These are phyloP conservation scores for Tulasnella sp. DNA, from an alignment of 768 basidiomycete species.

Conservation along the genomic window DNA sequence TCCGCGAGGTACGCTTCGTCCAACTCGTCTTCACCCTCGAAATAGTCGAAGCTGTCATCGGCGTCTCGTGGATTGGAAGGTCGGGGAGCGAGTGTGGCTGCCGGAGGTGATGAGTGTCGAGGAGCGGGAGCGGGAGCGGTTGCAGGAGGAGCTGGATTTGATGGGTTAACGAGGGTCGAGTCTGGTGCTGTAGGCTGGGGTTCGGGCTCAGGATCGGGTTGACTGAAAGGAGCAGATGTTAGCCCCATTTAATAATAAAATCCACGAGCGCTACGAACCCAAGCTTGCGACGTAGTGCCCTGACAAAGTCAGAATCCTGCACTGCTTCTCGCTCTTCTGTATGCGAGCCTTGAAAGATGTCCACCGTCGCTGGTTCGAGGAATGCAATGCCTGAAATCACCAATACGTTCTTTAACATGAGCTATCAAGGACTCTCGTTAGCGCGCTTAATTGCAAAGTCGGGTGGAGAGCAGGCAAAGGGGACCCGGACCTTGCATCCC, in stretches of 20 bases:
- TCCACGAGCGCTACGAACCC: constrained; percentile 41
- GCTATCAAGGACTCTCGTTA: constrained; percentile 33
- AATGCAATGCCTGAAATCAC: constrained; percentile 66
- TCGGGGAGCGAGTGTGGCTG: not conserved
- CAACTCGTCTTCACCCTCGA: constrained; percentile 16
- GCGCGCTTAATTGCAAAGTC: not conserved
- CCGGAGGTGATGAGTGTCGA: not conserved
- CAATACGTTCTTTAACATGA: constrained; percentile 59
- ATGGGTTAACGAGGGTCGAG: not conserved
- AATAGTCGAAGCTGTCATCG: constrained; percentile 21
- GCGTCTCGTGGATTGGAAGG: not conserved
- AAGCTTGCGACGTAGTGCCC: constrained; percentile 52
- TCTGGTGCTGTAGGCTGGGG: not conserved
- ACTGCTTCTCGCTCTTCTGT: constrained; percentile 57
- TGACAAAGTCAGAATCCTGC: constrained; percentile 53
- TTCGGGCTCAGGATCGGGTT: constrained; percentile 7
- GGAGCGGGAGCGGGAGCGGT: not conserved
- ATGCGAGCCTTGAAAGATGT: constrained; percentile 40
- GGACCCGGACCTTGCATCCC: constrained; percentile 65
- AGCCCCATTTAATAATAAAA: not conserved
- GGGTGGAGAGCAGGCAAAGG: not conserved
- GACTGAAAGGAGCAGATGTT: not conserved
- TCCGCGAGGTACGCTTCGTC: constrained; percentile 17
- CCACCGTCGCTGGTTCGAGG: constrained; percentile 61
- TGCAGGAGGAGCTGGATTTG: not conserved